Evolutionary conservation across 2,329 filamentous ascomycete species (phyloP).

Genomic region (Aureobasidium sp.): DNA sequence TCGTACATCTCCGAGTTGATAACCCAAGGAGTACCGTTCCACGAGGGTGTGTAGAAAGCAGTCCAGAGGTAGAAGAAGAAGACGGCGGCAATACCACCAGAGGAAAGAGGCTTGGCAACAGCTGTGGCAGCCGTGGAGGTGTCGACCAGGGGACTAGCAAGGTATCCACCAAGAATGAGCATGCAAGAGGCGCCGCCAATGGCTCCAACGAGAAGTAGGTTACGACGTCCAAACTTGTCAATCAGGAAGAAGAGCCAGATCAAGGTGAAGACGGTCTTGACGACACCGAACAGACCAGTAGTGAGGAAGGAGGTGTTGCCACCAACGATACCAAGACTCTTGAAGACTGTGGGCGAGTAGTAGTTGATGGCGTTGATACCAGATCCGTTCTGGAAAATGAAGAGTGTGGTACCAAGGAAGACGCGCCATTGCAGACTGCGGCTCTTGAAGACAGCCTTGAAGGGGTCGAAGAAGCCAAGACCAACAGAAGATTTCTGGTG

Average conservation of each 20-base stretch:
- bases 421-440: slow-evolving; percentile 19
- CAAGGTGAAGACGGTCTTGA: slow-evolving; percentile 32
- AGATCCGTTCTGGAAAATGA: slow-evolving; percentile 19
- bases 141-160: slow-evolving; percentile 34
- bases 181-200: slow-evolving; percentile 43
- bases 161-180: slow-evolving; percentile 49
- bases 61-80: slow-evolving; percentile 51
- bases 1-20: slow-evolving; percentile 45
- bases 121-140: slow-evolving; percentile 31
- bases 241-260: slow-evolving; percentile 35
- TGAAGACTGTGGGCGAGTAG: slow-evolving; percentile 64
- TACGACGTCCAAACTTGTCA: slow-evolving; percentile 35
- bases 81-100: slow-evolving; percentile 46
- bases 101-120: slow-evolving; percentile 36
- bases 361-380: slow-evolving; percentile 37
- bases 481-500: slow-evolving; percentile 25
- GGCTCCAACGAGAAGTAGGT: slow-evolving; percentile 43
- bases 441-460: slow-evolving; percentile 17
- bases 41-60: slow-evolving; percentile 43
- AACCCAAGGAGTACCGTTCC: slow-evolving; percentile 32
- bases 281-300: slow-evolving; percentile 19
- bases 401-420: slow-evolving; percentile 20
- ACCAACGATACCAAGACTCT: slow-evolving; percentile 54
- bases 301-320: slow-evolving; percentile 56
- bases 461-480: slow-evolving; percentile 18